Evolutionary conservation across 2,329 filamentous ascomycete species (phyloP).

Genomic region (Aspergillus felis): DNA sequence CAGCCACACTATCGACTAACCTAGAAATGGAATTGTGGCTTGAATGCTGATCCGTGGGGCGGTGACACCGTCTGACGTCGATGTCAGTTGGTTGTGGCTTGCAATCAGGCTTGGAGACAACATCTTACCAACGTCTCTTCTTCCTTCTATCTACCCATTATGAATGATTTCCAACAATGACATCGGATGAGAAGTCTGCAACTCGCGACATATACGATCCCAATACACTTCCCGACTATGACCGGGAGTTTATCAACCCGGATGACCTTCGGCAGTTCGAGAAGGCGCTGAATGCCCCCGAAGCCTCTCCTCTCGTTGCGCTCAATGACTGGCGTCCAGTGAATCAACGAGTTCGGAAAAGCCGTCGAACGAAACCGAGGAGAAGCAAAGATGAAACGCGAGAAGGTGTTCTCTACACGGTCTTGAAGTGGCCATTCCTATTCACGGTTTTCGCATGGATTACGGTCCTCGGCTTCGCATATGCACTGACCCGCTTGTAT

Average conservation of each 20-base stretch:
- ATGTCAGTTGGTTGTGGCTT: conserved; percentile 2
- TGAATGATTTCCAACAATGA: conserved; percentile 27
- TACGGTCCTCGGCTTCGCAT: conserved; percentile 65
- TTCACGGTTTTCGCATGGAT: conserved; percentile 79
- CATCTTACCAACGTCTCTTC: neutral
- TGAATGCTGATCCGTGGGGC: neutral
- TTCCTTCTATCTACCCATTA: conserved; percentile 10
- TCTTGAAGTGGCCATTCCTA: conserved; percentile 90
- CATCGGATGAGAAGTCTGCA: conserved; percentile 22
- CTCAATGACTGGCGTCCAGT: conserved; percentile 96
- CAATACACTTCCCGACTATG: conserved; percentile 69
- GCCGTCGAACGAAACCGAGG: conserved; percentile 41
- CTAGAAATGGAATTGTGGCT: conserved; percentile 1
- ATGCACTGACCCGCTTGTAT: conserved; percentile 79
- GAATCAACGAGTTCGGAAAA: conserved; percentile 62
- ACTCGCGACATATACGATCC: conserved; percentile 60
- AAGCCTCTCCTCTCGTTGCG: conserved; percentile 73
- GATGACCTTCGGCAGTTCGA: conserved; percentile 75
- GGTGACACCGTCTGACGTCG: conserved; percentile 9
- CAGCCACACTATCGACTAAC: neutral
- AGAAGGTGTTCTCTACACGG: conserved; percentile 83
- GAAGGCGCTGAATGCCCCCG: conserved; percentile 75
- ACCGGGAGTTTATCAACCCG: conserved; percentile 70
- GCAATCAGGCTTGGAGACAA: neutral
- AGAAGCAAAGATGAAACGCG: conserved; percentile 84